Evolutionary conservation across 1,139 yeast species (phyloP), one percentile per base, ranked within the genome.

Genomic region (Tardiomyces depauwii): DNA sequence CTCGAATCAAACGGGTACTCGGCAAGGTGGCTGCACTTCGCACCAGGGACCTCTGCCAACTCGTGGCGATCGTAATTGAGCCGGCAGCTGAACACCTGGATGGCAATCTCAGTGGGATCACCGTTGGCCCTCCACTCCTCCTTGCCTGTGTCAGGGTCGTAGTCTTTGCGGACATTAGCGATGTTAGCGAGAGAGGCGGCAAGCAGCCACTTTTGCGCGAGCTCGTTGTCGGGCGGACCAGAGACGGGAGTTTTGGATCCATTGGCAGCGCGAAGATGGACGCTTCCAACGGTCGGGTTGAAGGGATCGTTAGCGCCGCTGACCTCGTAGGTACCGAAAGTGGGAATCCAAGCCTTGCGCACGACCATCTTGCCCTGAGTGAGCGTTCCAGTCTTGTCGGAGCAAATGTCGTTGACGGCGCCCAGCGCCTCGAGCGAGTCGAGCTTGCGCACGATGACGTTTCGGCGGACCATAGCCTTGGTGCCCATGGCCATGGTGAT

Each of bases 401-500:
- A 82, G 63, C 93, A 83, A 56, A 83, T 82, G 58, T 82, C 89
- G 59, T 81, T 80, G 48, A 83, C 82, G 27, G 89, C 83, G 23
- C 93, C 93, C 42, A 83, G 70, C 23, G 88, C 88, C 60, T 83
- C 93, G 43, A 83, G 70, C 1, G 93, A 82, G 59, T 83, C 91
- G 49, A 84, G 71, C 56, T 81, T 83, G 57, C 93, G 72, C 18
- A 84, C 88, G 64, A 84, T 80, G 36, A 84, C 93, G 57, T 82
- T 70, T 57, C 81, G 74, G 43, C 67, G 63, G 40, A 80, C 82
- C 93, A 84, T 84, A 14, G 78, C 82, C 55, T 80, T 82, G 38
- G 93, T 84, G 21, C 93, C 93, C 50, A 82, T 82, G 7, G 93
- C 89, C 91, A 84, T 83, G 3, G 93, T 83, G 51, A 84, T 83